These are phyloP conservation scores for Cladosporium halotolerans DNA, from an alignment of 2,329 filamentous ascomycete species.

Conservation along the genomic window DNA sequence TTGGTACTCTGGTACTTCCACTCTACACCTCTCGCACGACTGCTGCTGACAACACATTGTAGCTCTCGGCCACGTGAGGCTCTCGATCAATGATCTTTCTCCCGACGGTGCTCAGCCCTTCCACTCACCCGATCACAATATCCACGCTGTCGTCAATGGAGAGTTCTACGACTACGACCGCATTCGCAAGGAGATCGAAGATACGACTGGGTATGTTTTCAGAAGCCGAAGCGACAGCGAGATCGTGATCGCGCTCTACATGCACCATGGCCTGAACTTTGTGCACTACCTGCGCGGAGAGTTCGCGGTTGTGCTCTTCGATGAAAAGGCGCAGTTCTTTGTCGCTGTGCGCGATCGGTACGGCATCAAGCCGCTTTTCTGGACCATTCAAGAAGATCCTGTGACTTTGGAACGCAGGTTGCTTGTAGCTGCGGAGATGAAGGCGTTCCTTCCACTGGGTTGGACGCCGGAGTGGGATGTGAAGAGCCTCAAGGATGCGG, in stretches of 20 bases:
- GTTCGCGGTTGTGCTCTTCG: constrained; percentile 49
- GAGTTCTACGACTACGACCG: constrained; percentile 52
- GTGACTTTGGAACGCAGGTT: constrained; percentile 28
- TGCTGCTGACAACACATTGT: not conserved
- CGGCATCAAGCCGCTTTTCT: constrained; percentile 54
- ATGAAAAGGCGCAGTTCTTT: constrained; percentile 38
- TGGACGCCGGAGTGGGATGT: constrained; percentile 52
- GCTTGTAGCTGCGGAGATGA: constrained; percentile 48
- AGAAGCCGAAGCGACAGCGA: constrained; percentile 45
- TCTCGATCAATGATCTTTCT: constrained; percentile 49
- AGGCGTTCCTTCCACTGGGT: constrained; percentile 47
- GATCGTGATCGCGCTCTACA: constrained; percentile 49
- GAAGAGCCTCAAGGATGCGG: constrained; percentile 37
- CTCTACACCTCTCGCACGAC: not conserved
- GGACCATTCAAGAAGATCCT: constrained; percentile 33
- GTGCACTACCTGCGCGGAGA: constrained; percentile 47
- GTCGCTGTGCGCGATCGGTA: constrained; percentile 49
- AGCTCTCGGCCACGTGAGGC: constrained; percentile 46
- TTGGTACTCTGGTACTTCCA: constrained; percentile 31
- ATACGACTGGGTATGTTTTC: constrained; percentile 39
- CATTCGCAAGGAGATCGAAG: constrained; percentile 34
- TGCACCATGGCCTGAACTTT: constrained; percentile 42
- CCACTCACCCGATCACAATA: constrained; percentile 19
- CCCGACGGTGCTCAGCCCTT: constrained; percentile 43
- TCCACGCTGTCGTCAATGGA: constrained; percentile 55